A percentile compares a stretch with the other conserved stretches of the same genome.
phyloP scores from a whole-genome alignment of 352 stramenopile genomes.

The Globisporangium okanoganense region DNA sequence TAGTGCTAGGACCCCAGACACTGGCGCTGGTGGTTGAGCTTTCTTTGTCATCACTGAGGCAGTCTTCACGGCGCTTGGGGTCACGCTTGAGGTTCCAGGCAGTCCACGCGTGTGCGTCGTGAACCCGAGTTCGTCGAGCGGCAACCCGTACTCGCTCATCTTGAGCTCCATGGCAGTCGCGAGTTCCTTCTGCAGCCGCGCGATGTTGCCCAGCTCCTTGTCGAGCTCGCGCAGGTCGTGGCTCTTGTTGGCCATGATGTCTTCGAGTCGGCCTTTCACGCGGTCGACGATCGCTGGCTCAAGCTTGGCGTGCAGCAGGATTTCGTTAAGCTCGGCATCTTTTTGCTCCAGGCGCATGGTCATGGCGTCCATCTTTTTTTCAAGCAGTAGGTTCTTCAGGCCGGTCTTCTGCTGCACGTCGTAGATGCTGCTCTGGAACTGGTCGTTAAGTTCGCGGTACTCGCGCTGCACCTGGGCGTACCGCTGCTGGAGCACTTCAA shows the following conservation, averaged over 20 bases:
- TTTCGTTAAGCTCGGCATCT: slow-evolving; percentile 91
- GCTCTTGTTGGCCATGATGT: slow-evolving; percentile 90
- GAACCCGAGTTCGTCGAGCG: slow-evolving; percentile 87
- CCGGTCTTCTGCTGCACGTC: slow-evolving; percentile 92
- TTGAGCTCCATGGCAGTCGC: slow-evolving; percentile 80
- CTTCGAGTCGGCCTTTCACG: slow-evolving; percentile 83
- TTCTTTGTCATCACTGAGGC: slow-evolving; percentile 15
- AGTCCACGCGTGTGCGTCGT: slow-evolving; percentile 25
- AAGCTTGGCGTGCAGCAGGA: slow-evolving; percentile 89
- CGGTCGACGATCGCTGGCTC: slow-evolving; percentile 79
- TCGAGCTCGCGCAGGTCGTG: slow-evolving; percentile 81
- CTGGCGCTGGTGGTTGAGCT: neutral
- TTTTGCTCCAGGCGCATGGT: slow-evolving; percentile 86
- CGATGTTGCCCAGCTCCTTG: slow-evolving; percentile 65
- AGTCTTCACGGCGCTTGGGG: neutral
- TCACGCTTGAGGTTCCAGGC: slow-evolving; percentile 6
- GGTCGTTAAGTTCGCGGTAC: slow-evolving; percentile 83
- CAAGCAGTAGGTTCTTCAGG: slow-evolving; percentile 92
- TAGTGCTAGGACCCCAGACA: neutral
- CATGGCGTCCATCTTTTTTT: slow-evolving; percentile 91
- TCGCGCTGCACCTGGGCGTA: slow-evolving; percentile 84
- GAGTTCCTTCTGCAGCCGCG: slow-evolving; percentile 79
- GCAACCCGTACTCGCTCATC: slow-evolving; percentile 89
- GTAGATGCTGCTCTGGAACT: slow-evolving; percentile 89
- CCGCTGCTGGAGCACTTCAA: slow-evolving; percentile 91